Evolutionary conservation across 1,139 yeast genomes (phyloP).

Genomic region (Lodderomyces oxycetoniae): DNA sequence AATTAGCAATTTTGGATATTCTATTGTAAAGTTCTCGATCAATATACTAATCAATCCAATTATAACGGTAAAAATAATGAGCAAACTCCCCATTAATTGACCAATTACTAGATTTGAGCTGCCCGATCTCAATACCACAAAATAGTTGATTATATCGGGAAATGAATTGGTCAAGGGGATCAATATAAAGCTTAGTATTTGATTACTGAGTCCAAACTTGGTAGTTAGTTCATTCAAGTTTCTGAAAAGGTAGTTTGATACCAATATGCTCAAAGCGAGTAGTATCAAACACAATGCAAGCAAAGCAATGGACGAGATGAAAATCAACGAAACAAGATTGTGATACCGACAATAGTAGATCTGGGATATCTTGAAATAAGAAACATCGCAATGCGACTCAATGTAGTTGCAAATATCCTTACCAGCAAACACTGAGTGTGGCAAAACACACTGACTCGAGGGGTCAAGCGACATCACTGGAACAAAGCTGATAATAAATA

Average conservation of each 20-base stretch:
- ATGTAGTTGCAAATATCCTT: constrained; percentile 19
- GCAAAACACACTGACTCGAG: not conserved
- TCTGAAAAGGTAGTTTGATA: constrained; percentile 33
- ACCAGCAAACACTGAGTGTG: not conserved
- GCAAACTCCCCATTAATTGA: constrained; percentile 37
- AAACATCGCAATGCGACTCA: constrained; percentile 20
- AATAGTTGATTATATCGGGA: constrained; percentile 39
- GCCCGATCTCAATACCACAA: constrained; percentile 27
- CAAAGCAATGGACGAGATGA: constrained; percentile 18
- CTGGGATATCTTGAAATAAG: constrained; percentile 24
- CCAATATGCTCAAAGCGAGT: constrained; percentile 28
- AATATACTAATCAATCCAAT: constrained; percentile 32
- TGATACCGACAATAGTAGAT: constrained; percentile 23
- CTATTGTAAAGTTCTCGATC: constrained; percentile 22
- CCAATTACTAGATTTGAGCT: constrained; percentile 38
- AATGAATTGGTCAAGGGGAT: constrained; percentile 39
- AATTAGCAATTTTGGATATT: constrained; percentile 19
- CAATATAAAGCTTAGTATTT: constrained; percentile 32
- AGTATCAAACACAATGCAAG: constrained; percentile 16
- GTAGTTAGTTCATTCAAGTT: constrained; percentile 29
- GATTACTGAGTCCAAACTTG: constrained; percentile 25
- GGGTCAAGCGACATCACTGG: too few species aligned
- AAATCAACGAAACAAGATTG: constrained; percentile 10
- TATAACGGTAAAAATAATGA: constrained; percentile 34
- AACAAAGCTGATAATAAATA: too few species aligned